Evolutionary conservation across 2,329 filamentous ascomycete genomes (phyloP), one percentile per base, ranked within the genome.

Genomic region (Akanthomyces lecanii): DNA sequence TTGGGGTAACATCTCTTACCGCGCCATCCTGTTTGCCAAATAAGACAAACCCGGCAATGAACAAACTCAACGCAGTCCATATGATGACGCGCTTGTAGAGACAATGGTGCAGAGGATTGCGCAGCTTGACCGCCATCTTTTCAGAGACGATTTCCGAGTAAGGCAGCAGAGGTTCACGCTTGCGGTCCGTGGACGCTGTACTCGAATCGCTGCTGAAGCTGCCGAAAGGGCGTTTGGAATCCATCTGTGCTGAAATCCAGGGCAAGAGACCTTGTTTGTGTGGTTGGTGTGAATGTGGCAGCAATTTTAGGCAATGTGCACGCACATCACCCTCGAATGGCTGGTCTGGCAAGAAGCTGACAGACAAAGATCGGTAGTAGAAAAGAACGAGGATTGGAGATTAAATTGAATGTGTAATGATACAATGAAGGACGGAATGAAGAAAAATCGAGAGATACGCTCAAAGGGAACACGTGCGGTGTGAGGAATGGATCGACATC

Each of bases 81-180:
- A 82, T 72, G 50, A 84, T 71, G 23, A 85, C 75, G 61, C 82
- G 76, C 47, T 81, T 77, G 67, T 84, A 84, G 42, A 84, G 73
- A 67, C 78, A 82, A 67, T 82, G 78, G 16, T 81, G 75, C n/a
- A 85, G 69, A 14, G 85, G 66, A 7, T 78, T 72, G 65, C 77
- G 78, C 25, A 82, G 69, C 61, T 78, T 73, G 55, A 81, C 71
- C 61, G 72, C 75, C 21, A 75, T 71, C 66, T 77, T 75, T 55
- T 76, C 71, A 14, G 68, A 66, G 4, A 71, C 68, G 48, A 69
- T 70, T 38, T 70, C 71, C 10, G 71, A 68, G 61, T 72, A 73
- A 2, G 75, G 75, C 18, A 77, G 64, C 48, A 77, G 59, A 28
- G 71, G 69, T 23, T 76, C 74, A 56, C 69, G 67, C 55, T 73